Percentiles rank a stretch among this genome's conserved stretches.
These are phyloP conservation scores for Aspergillus novofumigatus DNA, from an alignment of 2,329 filamentous ascomycete species.

Conservation along the genomic window DNA sequence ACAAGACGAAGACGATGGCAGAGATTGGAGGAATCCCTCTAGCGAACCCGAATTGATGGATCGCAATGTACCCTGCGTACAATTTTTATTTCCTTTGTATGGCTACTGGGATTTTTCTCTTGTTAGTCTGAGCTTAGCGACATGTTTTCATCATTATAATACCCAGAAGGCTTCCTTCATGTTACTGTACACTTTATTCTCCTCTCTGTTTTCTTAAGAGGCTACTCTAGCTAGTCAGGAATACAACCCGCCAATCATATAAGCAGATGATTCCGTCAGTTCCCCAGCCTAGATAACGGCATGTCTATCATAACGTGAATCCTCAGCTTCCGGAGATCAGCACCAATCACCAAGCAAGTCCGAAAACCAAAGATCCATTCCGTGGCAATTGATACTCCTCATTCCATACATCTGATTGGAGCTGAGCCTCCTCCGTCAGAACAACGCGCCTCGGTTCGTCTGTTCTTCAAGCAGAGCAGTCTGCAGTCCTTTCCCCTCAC, in stretches of 20 bases:
- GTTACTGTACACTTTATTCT: not conserved
- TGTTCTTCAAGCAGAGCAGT: not conserved
- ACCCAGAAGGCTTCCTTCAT: not conserved
- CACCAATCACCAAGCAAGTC: not conserved
- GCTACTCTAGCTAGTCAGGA: not conserved
- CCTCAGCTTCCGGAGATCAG: constrained; percentile 2
- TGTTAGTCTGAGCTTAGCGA: not conserved
- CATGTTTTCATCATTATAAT: not conserved
- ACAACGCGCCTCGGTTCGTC: not conserved
- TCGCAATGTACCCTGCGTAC: not conserved
- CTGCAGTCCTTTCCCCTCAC: not conserved
- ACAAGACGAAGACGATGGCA: not conserved
- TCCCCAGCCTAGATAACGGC: too few relatives aligned
- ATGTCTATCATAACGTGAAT: constrained; percentile 6
- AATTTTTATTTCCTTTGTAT: not conserved
- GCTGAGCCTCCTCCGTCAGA: not conserved
- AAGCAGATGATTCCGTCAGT: not conserved
- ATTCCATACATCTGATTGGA: not conserved
- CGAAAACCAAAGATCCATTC: not conserved
- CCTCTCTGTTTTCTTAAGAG: not conserved
- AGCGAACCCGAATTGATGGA: not conserved
- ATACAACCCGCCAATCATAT: not conserved
- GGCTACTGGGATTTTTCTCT: not conserved
- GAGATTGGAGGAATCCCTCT: not conserved
- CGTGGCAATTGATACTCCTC: not conserved